Conservation (phyloP, 1,139 yeast species). For the Geotrichum europaeum region DNA sequence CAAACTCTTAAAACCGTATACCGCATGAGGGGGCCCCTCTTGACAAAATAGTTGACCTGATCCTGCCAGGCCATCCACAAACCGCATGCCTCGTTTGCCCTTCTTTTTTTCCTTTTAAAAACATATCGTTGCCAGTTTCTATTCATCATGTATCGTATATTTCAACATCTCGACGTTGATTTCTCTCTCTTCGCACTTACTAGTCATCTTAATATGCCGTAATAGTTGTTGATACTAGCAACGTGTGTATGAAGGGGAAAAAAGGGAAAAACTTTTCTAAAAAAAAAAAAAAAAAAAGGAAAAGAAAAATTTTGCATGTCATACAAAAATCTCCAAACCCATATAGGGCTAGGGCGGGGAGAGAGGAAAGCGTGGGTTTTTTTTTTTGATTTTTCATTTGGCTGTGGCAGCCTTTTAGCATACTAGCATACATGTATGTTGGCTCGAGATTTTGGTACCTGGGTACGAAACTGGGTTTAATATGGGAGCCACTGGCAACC, state of each 20-base stretch:
- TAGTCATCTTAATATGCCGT: background rate
- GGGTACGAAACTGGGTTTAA: no score
- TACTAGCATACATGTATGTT: background rate
- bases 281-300: background rate
- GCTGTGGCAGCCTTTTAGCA: no score
- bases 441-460: background rate
- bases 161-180: background rate
- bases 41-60: no score
- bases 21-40: no score
- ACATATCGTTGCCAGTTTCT: no score
- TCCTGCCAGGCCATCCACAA: no score
- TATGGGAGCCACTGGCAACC: no score
- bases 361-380: no score
- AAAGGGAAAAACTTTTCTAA: background rate
- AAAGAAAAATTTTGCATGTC: background rate
- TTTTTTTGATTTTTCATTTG: no score
- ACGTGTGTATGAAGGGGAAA: background rate
- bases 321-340: background rate
- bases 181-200: background rate
- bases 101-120: no score
- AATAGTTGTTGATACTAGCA: background rate
- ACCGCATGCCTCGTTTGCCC: no score
- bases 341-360: background rate
- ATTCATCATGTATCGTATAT: background rate
- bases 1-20: no score